phyloP scores from a whole-genome alignment of 2,329 filamentous ascomycete species.

The Fusarium sp. region DNA sequence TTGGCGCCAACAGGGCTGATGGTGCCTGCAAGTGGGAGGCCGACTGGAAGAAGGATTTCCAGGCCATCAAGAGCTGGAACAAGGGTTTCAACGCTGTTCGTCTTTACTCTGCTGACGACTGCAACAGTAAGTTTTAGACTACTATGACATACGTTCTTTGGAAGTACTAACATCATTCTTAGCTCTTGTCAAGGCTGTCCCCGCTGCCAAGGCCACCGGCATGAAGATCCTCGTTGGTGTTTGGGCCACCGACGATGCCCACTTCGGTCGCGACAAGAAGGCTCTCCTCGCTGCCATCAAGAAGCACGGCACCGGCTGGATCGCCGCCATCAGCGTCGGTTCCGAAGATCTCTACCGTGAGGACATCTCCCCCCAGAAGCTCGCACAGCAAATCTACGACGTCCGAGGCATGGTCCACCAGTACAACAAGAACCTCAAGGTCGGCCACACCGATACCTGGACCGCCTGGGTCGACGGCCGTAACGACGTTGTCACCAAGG shows the following conservation, averaged over 20 bases:
- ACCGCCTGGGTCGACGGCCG: slow-evolving; percentile 42
- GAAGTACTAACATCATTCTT: not conserved
- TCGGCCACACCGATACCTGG: slow-evolving; percentile 43
- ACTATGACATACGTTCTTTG: not conserved
- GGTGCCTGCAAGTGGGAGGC: slow-evolving; percentile 38
- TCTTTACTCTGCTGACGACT: slow-evolving; percentile 37
- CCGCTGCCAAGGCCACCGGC: slow-evolving; percentile 41
- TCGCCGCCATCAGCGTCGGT: slow-evolving; percentile 41
- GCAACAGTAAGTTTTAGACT: slow-evolving; percentile 31
- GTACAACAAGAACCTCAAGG: slow-evolving; percentile 41
- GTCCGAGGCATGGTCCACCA: slow-evolving; percentile 42
- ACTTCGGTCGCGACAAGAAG: slow-evolving; percentile 41
- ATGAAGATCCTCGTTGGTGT: slow-evolving; percentile 41
- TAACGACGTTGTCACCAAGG: slow-evolving; percentile 42
- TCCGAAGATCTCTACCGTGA: slow-evolving; percentile 43
- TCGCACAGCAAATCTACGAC: slow-evolving; percentile 42
- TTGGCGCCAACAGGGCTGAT: slow-evolving; percentile 40
- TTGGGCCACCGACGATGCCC: slow-evolving; percentile 40
- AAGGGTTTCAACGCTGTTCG: slow-evolving; percentile 44
- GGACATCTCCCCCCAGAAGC: slow-evolving; percentile 40
- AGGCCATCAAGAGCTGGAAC: slow-evolving; percentile 42
- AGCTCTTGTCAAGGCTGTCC: slow-evolving; percentile 41
- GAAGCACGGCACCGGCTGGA: slow-evolving; percentile 41
- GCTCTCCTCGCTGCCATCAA: slow-evolving; percentile 42
- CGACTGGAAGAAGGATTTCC: slow-evolving; percentile 44